These are phyloP conservation scores for Neurospora sp. DNA, from an alignment of 2,329 filamentous ascomycete species.

Conservation along the genomic window DNA sequence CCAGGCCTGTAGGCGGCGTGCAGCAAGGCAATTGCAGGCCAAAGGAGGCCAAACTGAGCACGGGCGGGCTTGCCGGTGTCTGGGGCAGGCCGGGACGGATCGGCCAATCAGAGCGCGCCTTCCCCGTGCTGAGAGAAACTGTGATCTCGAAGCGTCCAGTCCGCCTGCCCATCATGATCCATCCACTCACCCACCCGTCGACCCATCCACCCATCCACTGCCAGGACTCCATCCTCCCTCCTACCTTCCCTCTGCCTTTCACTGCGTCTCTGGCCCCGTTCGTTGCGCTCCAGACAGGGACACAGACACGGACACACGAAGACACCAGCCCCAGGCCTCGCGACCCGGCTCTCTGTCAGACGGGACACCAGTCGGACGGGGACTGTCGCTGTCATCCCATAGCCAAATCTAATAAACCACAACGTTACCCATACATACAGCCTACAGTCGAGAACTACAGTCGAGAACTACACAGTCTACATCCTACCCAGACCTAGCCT, in stretches of 20 bases:
- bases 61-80: constrained; percentile 11
- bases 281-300: not conserved
- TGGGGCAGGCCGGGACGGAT: not conserved
- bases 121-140: constrained; percentile 12
- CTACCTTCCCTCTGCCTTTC: constrained; percentile 16
- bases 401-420: not conserved
- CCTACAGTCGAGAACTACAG: not conserved
- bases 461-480: not conserved
- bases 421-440: not conserved
- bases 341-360: not conserved
- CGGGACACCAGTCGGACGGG: not conserved
- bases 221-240: constrained; percentile 6
- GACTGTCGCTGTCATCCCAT: not conserved
- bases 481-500: constrained; percentile 5
- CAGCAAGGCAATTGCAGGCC: constrained; percentile 4
- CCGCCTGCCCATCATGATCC: constrained; percentile 5
- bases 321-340: not conserved
- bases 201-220: constrained; percentile 5
- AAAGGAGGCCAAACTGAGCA: constrained; percentile 8
- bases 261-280: not conserved
- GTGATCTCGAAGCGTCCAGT: constrained; percentile 17
- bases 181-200: constrained; percentile 5
- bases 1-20: constrained; percentile 7
- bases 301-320: not conserved
- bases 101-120: constrained; percentile 16